Evolutionary conservation across 1,139 yeast species (phyloP), one percentile per base, ranked within the genome.

Genomic region (Spencermartinsiella ligniputridi): DNA sequence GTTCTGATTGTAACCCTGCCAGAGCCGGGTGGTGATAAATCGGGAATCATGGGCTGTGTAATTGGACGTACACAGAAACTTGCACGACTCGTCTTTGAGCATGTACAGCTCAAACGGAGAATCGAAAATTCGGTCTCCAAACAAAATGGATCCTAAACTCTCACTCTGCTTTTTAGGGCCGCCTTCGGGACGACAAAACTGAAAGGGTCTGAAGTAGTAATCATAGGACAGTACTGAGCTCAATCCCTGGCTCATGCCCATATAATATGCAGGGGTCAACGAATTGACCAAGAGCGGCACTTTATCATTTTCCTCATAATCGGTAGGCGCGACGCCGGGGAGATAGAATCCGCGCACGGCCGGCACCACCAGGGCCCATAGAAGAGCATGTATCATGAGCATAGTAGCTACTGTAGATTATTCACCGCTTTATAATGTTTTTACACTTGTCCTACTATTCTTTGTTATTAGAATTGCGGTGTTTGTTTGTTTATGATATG

Each of bases 241-340:
- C 27, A 53, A 40, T 9, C 60, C 54, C 24, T 67, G 65, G n/a
- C n/a, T n/a, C n/a, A n/a, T n/a, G 19, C 63, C 60, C 34, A 55
- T 45, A 38, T 72, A 78, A 61, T 78, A 72, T 1, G 88, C 77
- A 2, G 97, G 96, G 0, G 97, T 87, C 57, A 92, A 76, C 58
- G 89, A 94, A 63, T 92, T 92, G 36, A 92, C 98, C 46, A 83
- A 69, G 46, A 92, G 69, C 3, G 95, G 90, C 41, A 92, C 81
- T 2, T 58, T 56, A 44, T 89, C 94, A 42, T 83, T 89, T 50
- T 76, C 71, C 41, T 76, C 72, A 62, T 90, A 92, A 47, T 90
- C 83, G 1, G 94, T 85, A 16, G 98, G 97, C 0, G 97, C 95
- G 24, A 89, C 94, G 11, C 97, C 97, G 0, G 97, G 97, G 50